Conservation (phyloP, 805 yeast species). For the Metschnikowia baotianmanensis region DNA sequence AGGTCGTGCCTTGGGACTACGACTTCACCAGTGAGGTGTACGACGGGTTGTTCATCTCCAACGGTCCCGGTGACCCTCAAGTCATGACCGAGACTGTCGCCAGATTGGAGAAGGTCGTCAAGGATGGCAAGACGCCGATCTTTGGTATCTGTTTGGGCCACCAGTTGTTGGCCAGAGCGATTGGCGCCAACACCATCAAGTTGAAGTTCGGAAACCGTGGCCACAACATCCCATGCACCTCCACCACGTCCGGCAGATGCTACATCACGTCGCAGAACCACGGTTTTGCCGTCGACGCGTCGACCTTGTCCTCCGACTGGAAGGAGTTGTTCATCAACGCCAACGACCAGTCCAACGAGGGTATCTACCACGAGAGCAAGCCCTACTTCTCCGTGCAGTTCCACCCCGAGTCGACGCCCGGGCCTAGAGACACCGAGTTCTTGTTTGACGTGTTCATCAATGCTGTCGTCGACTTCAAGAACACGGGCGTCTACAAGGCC, state of each 20-base stretch:
- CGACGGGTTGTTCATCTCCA: slow-evolving; percentile 94
- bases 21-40: slow-evolving; percentile 77
- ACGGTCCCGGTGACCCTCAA: slow-evolving; percentile 99
- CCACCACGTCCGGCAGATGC: slow-evolving; percentile 87
- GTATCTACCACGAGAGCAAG: slow-evolving; percentile 83
- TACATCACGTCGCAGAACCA: slow-evolving; percentile 98
- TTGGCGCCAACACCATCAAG: slow-evolving; percentile 91
- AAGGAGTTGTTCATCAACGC: slow-evolving; percentile 92
- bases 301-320: slow-evolving; percentile 78
- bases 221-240: slow-evolving; percentile 95
- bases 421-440: slow-evolving; percentile 98
- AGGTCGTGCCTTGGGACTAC: slow-evolving; percentile 94
- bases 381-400: slow-evolving; percentile 98
- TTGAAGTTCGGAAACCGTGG: slow-evolving; percentile 99
- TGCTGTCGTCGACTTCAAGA: slow-evolving; percentile 66
- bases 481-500: slow-evolving; percentile 58
- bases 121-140: slow-evolving; percentile 74
- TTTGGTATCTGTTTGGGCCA: slow-evolving; percentile 99
- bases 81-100: slow-evolving; percentile 68
- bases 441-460: slow-evolving; percentile 90
- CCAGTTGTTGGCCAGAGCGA: slow-evolving; percentile 90
- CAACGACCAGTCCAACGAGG: slow-evolving; percentile 97
- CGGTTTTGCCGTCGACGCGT: slow-evolving; percentile 93
- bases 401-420: slow-evolving; percentile 99
- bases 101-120: slow-evolving; percentile 56